Base-by-base conservation (phyloP, 179 eudicot species). In the Spinacia oleracea region DNA sequence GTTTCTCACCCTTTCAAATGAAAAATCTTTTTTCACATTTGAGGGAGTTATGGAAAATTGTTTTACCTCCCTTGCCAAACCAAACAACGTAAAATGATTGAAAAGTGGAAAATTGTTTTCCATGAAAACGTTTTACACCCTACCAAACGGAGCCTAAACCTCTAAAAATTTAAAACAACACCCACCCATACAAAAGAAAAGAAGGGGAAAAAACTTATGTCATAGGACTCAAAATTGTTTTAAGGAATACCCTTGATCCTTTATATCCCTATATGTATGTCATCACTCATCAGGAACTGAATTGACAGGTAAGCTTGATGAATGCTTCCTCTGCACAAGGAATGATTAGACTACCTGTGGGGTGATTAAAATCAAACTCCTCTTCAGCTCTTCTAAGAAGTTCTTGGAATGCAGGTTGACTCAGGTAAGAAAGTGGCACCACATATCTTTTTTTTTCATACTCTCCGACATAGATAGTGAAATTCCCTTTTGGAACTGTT, bases 331-430 rank as follows among this genome's bases (percentile, higher is more conserved):
- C 89, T 9, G 51, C 77, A 59, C 87, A 84, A 29, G 89, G 87
- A 82, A 89, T 86, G 5, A 83, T 87, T 5, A 90, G 87, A 29
- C 88, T 85, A 0, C 90, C 89, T 79, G 69, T 83, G 6, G 89
- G 89, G 81, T 84, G 89, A 68, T 78, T 74, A 58, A 87, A 89
- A 5, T 89, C 91, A 35, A 88, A 89, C 70, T 91, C 96, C 51
- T 91, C 91, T 69, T 88, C 91, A 27, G 90, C 89, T 1, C 77
- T 65, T 40, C 63, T 82, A 48, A 90, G 89, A 5, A 90, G 70
- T 55, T 77, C 76, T 21, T 83, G 93, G 65, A 91, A 91, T 74
- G 84, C 86, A 6, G 90, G 93, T n/a, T 83, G 86, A 48, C 79
- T 76, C 72, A 89, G 64, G 78, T 82, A 90, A 0, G 93, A 81